These are phyloP conservation scores for Lotus japonicus DNA, from an alignment of 306 rosid genomes.

Conservation along the genomic window DNA sequence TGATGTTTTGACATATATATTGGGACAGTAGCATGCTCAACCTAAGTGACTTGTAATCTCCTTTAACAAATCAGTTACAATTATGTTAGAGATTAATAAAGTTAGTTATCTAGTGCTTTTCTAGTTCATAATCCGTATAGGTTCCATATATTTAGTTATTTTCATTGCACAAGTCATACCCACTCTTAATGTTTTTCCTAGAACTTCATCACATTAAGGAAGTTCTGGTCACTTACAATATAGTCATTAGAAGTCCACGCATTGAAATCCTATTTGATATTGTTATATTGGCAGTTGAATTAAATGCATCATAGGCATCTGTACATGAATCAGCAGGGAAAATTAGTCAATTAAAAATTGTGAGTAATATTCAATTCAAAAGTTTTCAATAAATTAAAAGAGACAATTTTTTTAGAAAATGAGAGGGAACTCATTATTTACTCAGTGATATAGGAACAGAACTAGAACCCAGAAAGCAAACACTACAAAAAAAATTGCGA, in stretches of 20 bases:
- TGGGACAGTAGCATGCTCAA: too few relatives aligned
- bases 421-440: too few relatives aligned
- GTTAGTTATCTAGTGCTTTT: too few relatives aligned
- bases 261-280: slow-evolving; percentile 88
- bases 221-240: slow-evolving; percentile 65
- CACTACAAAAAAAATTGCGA: too few relatives aligned
- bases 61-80: too few relatives aligned
- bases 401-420: too few relatives aligned
- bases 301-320: slow-evolving; percentile 88
- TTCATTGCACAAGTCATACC: background rate
- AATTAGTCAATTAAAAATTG: background rate
- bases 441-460: too few relatives aligned
- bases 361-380: background rate
- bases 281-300: slow-evolving; percentile 87
- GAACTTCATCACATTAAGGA: slow-evolving; percentile 4
- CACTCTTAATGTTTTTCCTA: background rate
- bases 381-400: background rate
- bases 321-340: slow-evolving; percentile 23
- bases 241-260: slow-evolving; percentile 94
- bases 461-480: too few relatives aligned
- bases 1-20: background rate
- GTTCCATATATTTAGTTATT: background rate
- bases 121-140: too few relatives aligned
- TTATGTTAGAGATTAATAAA: too few relatives aligned
- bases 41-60: too few relatives aligned